These are phyloP conservation scores for Sechiopsis laciniata DNA, from an alignment of 306 rosid species.

Conservation along the genomic window DNA sequence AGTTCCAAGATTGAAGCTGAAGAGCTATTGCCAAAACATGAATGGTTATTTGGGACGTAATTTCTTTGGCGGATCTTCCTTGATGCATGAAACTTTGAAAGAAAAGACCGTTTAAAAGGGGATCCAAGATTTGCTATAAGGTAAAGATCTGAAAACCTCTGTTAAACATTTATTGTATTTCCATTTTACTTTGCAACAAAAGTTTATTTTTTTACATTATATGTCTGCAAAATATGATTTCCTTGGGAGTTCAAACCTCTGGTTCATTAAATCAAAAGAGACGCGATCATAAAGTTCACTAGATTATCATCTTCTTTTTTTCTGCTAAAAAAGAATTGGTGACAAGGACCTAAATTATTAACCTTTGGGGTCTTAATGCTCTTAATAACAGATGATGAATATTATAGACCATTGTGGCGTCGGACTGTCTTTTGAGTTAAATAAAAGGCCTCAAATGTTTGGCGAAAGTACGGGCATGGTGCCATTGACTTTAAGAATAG, in stretches of 20 bases:
- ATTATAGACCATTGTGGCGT: constrained; percentile 7
- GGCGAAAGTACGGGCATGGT: constrained; percentile 9
- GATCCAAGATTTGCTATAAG: neutral
- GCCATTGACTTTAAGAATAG: constrained; percentile 30
- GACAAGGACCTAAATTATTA: constrained; percentile 6
- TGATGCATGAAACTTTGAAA: neutral
- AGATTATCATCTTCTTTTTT: neutral
- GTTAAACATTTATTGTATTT: neutral
- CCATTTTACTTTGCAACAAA: neutral
- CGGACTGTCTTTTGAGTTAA: constrained; percentile 20
- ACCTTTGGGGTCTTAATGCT: neutral
- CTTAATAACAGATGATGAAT: constrained; percentile 17
- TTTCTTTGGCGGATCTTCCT: constrained; percentile 38
- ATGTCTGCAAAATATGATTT: neutral
- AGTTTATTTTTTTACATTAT: neutral
- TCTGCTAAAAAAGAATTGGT: constrained; percentile 2
- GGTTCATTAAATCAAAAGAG: neutral
- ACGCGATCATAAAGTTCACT: neutral
- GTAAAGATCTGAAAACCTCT: neutral
- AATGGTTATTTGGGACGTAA: constrained; percentile 41
- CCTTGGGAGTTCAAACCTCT: neutral
- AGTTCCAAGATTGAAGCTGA: no score
- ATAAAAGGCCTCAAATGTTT: neutral
- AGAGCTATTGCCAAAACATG: constrained; percentile 39
- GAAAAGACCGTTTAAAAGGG: neutral